These are phyloP conservation scores for Eremothecium cymbalariae DNA, from an alignment of 1,139 yeast genomes.

Conservation along the genomic window DNA sequence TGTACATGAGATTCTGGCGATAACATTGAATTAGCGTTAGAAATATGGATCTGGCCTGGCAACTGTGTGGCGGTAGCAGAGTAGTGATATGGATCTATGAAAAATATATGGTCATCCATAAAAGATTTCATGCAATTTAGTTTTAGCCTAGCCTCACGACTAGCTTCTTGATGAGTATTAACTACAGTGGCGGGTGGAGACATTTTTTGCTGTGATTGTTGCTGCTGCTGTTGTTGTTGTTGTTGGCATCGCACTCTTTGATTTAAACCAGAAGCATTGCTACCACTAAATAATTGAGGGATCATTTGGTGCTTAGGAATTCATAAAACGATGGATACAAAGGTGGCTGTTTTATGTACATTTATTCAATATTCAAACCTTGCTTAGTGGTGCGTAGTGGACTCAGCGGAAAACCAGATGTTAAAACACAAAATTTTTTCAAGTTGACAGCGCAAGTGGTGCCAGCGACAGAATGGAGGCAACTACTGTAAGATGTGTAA, in stretches of 20 bases:
- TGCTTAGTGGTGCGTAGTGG: no score
- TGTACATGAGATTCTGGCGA: no score
- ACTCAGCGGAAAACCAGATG: no score
- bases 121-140: constrained; percentile 25
- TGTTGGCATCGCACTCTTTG: constrained; percentile 6
- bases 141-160: constrained; percentile 21
- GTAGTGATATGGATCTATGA: constrained; percentile 3
- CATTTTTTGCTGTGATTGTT: constrained; percentile 9
- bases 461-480: constrained; percentile 1
- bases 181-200: constrained; percentile 3
- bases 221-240: constrained; percentile 9
- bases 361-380: no score
- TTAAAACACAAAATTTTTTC: constrained; percentile 2
- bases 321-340: no score
- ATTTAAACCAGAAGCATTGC: not conserved
- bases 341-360: no score
- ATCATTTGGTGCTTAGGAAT: not conserved
- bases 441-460: constrained; percentile 1
- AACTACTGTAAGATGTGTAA: not conserved
- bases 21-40: not conserved
- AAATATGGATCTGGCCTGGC: constrained; percentile 4
- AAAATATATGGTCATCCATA: constrained; percentile 24
- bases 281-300: not conserved
- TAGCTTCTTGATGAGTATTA: constrained; percentile 2
- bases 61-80: not conserved